Evolutionary conservation across 1,139 yeast species (phyloP), one percentile per base, ranked within the genome.

Genomic region (Saccharomyces hybrid): DNA sequence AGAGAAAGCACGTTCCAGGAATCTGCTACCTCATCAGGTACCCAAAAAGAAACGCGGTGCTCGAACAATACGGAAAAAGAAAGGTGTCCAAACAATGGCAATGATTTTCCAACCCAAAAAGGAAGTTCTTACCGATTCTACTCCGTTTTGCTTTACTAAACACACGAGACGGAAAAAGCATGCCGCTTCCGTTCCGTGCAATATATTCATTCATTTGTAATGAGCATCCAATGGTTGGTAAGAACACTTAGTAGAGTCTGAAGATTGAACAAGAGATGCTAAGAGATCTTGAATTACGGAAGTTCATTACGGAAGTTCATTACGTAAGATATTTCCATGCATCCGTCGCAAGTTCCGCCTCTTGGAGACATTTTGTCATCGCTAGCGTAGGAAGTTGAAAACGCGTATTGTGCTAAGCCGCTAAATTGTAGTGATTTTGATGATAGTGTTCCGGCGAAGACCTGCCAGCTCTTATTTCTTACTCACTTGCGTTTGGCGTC

Each of bases 141-240:
- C n/a, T 38, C 11, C 25, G 44, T 16, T 38, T 19, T 19, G 26
- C 26, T 19, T 38, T 38, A 38, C 25, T 38, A 38, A 38, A 26
- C 44, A 23, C 44, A 38, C 44, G 44, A 19, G 42, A 38, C 44
- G 44, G 44, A 38, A 16, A 19, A 25, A 16, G 16, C 38, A 19
- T 38, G 23, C 44, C 44, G 44, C 44, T 38, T 38, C 44, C 44
- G 44, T 38, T 19, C 44, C 44, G 44, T 38, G 42, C 23, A 16
- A 16, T 4, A 16, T 38, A 38, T 38, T 16, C n/a, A 9, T 38
- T 38, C 16, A 32, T 32, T 32, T 13, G 44, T 38, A 38, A 38
- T 38, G 25, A 38, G 9, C 25, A 16, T 38, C 44, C 25, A 38
- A 16, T 3, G 6, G 42, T 16, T 19, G 23, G 44, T 38, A 16